phyloP scores from a whole-genome alignment of 1,139 yeast species.

The Yamadazyma membranifaciens region DNA sequence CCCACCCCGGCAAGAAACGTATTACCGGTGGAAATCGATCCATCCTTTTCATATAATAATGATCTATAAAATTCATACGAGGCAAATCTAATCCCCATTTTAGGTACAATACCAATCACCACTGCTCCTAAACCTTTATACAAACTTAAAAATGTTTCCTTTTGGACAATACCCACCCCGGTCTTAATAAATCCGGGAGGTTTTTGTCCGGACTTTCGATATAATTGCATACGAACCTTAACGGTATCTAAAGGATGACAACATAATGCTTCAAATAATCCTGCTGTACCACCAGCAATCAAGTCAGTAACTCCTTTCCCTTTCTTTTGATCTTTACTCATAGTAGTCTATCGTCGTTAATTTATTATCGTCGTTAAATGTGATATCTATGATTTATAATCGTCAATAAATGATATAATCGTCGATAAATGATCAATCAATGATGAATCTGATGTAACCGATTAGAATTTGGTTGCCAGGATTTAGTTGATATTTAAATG shows the following conservation, averaged over 20 bases:
- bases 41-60: slow-evolving; percentile 62
- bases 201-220: slow-evolving; percentile 59
- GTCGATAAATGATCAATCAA: too few species aligned
- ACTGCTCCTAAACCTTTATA: slow-evolving; percentile 98
- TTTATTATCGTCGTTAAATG: too few species aligned
- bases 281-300: slow-evolving; percentile 96
- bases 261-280: slow-evolving; percentile 90
- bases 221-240: slow-evolving; percentile 95
- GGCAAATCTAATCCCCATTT: slow-evolving; percentile 95
- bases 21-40: slow-evolving; percentile 65
- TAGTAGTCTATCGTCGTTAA: background rate
- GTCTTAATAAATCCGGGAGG: slow-evolving; percentile 86
- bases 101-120: slow-evolving; percentile 94
- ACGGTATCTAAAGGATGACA: slow-evolving; percentile 96
- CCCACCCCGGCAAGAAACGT: slow-evolving; percentile 94
- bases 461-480: too few species aligned
- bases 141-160: slow-evolving; percentile 82
- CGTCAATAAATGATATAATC: too few species aligned
- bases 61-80: slow-evolving; percentile 88
- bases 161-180: slow-evolving; percentile 71
- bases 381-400: too few species aligned
- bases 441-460: background rate
- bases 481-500: background rate
- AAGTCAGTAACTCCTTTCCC: slow-evolving; percentile 62
- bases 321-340: slow-evolving; percentile 16